Conservation (phyloP, 2,329 filamentous ascomycete species). For the Cordyceps farinosa region DNA sequence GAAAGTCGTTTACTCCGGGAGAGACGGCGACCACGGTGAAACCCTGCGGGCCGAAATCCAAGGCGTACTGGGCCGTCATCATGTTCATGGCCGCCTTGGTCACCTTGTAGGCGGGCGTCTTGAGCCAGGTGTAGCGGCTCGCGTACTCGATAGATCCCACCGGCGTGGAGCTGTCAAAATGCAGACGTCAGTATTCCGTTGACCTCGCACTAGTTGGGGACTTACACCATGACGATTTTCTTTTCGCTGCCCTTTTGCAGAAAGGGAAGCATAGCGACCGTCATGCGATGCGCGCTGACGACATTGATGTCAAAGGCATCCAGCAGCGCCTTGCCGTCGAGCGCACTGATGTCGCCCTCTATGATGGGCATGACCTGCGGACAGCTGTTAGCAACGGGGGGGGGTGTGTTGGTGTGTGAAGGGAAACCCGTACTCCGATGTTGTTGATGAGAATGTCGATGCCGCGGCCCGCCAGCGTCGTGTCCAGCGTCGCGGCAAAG, state of each 20-base stretch:
- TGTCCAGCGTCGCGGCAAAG: background rate
- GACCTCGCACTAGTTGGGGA: background rate
- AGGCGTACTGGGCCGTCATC: conserved; percentile 40
- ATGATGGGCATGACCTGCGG: background rate
- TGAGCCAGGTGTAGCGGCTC: background rate
- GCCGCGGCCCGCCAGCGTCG: background rate
- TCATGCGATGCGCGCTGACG: background rate
- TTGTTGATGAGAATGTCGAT: too few relatives aligned
- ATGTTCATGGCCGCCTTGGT: conserved; percentile 45
- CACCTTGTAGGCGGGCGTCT: conserved; percentile 39
- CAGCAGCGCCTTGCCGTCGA: too few relatives aligned
- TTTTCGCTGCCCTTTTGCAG: background rate
- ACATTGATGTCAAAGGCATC: too few relatives aligned
- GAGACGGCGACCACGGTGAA: conserved; percentile 40
- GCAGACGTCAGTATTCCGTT: too few relatives aligned
- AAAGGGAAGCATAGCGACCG: background rate
- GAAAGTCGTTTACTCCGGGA: conserved; percentile 38
- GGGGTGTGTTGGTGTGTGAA: too few relatives aligned
- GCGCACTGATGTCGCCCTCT: background rate
- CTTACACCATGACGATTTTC: background rate
- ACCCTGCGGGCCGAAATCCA: conserved; percentile 34
- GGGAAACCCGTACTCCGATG: too few relatives aligned
- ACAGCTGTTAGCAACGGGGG: too few relatives aligned
- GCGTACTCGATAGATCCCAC: background rate
- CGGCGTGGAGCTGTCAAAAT: background rate